These are phyloP conservation scores for Cystoisospora suis DNA, from an alignment of 169 alveolate genomes.

Conservation along the genomic window DNA sequence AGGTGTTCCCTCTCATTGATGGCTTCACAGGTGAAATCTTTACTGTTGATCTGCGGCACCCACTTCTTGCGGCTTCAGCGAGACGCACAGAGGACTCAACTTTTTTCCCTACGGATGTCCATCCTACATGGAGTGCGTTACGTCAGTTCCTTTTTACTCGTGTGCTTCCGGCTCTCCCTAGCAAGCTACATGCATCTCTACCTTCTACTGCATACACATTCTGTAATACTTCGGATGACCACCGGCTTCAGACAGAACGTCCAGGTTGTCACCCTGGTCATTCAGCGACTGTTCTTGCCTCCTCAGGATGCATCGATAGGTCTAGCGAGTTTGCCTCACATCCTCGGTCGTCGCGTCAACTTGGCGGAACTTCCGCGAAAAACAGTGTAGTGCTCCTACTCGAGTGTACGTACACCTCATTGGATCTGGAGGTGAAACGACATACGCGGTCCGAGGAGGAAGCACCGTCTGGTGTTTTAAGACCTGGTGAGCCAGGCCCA, in stretches of 20 bases:
- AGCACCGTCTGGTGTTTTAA: not conserved
- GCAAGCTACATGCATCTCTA: no score
- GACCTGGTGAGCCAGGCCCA: slow-evolving; percentile 8
- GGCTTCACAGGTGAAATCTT: slow-evolving; percentile 10
- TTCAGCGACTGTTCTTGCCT: no score
- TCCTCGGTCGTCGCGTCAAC: not conserved
- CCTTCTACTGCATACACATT: no score
- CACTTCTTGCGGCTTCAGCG: not conserved
- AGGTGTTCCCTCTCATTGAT: not conserved
- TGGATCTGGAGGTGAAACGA: not conserved
- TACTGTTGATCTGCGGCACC: not conserved
- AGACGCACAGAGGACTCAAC: no score
- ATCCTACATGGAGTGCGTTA: not conserved
- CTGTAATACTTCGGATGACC: no score
- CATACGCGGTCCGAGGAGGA: not conserved
- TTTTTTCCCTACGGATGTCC: no score
- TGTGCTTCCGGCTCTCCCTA: not conserved
- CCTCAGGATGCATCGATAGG: no score
- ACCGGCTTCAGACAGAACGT: no score
- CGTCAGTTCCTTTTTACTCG: not conserved
- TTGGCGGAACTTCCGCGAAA: not conserved
- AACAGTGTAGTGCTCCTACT: not conserved
- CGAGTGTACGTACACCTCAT: not conserved
- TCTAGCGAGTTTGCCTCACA: no score
- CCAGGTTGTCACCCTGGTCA: no score